These are phyloP conservation scores for Flaveria brownii DNA, from an alignment of 129 eudicot species.

Conservation along the genomic window DNA sequence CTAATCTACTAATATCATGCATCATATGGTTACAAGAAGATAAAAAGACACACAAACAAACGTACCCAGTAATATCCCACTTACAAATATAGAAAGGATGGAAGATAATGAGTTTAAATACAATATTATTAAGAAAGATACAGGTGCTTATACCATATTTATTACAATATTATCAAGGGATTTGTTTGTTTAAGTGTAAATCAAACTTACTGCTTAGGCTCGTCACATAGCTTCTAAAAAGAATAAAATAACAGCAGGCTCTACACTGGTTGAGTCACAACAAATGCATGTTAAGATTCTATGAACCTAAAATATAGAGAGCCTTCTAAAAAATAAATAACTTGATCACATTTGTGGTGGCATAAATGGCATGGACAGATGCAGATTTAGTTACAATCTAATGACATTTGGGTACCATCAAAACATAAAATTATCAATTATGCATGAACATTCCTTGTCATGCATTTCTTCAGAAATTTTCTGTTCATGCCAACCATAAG, in stretches of 20 bases:
- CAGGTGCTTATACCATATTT: background rate
- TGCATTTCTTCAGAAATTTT: conserved; percentile 13
- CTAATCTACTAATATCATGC: conserved; percentile 5
- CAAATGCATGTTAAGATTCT: background rate
- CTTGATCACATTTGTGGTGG: conserved; percentile 2
- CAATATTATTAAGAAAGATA: conserved; percentile 6
- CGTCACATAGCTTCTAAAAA: background rate
- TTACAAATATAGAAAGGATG: background rate
- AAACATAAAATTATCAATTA: background rate
- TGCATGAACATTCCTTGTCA: background rate
- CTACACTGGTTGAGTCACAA: conserved; percentile 25
- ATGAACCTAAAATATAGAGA: conserved; percentile 11
- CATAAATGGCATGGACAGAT: background rate
- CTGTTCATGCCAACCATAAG: conserved; percentile 12
- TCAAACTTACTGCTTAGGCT: background rate
- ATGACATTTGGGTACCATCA: conserved; percentile 13
- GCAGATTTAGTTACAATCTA: conserved; percentile 2
- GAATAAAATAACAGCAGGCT: background rate
- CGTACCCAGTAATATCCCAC: too few species aligned
- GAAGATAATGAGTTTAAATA: background rate
- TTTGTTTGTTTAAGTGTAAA: background rate
- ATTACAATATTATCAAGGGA: background rate
- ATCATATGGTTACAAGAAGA: conserved; percentile 15
- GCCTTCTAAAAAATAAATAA: background rate
- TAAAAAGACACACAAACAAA: background rate